Conservation (phyloP, 495 filamentous ascomycete genomes). For the Viridothelium virens region DNA sequence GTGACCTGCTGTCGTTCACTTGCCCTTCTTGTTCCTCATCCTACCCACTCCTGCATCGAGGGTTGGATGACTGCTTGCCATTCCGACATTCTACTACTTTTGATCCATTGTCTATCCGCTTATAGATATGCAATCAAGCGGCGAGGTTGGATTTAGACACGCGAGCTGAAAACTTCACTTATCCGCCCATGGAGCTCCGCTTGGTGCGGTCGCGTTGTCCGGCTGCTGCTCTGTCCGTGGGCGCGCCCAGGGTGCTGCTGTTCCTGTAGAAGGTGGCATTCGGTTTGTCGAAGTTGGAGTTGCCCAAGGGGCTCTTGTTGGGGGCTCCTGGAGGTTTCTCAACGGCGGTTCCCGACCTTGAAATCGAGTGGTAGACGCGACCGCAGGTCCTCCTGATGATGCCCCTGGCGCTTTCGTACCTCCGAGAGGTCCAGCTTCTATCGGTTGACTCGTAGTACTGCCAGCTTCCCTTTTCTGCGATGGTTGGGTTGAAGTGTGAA, state of each 20-base stretch:
- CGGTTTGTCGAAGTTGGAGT: slow-evolving; percentile 13
- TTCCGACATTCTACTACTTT: background rate
- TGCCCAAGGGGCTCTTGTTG: slow-evolving; percentile 45
- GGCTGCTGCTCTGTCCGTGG: slow-evolving; percentile 28
- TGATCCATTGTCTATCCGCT: background rate
- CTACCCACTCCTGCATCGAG: background rate
- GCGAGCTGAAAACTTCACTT: slow-evolving; percentile 1
- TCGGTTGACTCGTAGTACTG: slow-evolving; percentile 19
- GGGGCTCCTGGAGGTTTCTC: slow-evolving; percentile 1
- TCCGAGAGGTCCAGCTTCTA: slow-evolving; percentile 21
- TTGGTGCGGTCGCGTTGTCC: slow-evolving; percentile 39
- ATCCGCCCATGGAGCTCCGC: slow-evolving; percentile 39
- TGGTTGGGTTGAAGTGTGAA: slow-evolving; percentile 56
- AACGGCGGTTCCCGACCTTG: background rate
- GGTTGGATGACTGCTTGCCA: background rate
- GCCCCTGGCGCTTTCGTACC: slow-evolving; percentile 33
- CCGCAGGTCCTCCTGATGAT: slow-evolving; percentile 9
- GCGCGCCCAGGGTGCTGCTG: slow-evolving; percentile 42
- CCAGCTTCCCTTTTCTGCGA: background rate
- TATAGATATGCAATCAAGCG: slow-evolving; percentile 2
- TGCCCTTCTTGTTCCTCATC: background rate
- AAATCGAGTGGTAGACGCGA: background rate
- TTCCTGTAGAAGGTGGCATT: slow-evolving; percentile 29
- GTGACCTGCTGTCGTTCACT: slow-evolving; percentile 1
- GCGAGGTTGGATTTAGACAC: background rate